phyloP scores from a whole-genome alignment of 129 eudicot species.

The Pseudognaphalium luteoalbum region DNA sequence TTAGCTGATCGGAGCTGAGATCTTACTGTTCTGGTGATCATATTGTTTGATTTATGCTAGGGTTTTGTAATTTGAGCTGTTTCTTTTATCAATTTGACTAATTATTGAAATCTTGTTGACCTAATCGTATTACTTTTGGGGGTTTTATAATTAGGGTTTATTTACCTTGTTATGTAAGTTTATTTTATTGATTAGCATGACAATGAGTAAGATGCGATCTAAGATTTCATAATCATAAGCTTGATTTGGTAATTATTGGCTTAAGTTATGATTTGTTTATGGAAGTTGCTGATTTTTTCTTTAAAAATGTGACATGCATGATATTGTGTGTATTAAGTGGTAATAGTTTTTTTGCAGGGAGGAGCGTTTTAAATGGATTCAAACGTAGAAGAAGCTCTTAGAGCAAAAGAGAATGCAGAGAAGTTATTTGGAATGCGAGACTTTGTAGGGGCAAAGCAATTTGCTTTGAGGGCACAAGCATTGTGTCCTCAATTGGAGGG shows the following conservation, averaged over 20 bases:
- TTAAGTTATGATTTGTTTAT: neutral
- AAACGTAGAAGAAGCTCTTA: constrained; percentile 74
- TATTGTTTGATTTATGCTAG: constrained; percentile 8
- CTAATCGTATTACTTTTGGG: constrained; percentile 25
- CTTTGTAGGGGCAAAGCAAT: constrained; percentile 64
- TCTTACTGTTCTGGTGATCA: constrained; percentile 17
- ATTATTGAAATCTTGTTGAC: constrained; percentile 36
- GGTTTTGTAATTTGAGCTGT: constrained; percentile 4
- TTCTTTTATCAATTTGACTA: constrained; percentile 38
- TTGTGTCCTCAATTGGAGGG: constrained; percentile 87
- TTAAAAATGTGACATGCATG: constrained; percentile 10
- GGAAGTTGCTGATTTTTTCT: constrained; percentile 1
- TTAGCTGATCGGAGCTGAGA: constrained; percentile 27
- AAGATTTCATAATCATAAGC: constrained; percentile 4
- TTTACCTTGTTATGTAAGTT: constrained; percentile 5
- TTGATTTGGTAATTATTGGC: constrained; percentile 21
- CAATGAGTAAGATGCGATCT: neutral
- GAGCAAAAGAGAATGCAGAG: constrained; percentile 76
- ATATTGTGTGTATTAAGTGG: constrained; percentile 4
- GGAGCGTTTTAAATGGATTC: constrained; percentile 58
- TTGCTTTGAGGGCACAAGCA: constrained; percentile 76
- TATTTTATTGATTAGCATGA: too few species aligned
- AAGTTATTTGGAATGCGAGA: constrained; percentile 67
- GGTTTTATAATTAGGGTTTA: constrained; percentile 16
- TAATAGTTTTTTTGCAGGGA: constrained; percentile 29